Base-by-base conservation (phyloP, 2,329 filamentous ascomycete genomes). In the Achaetomium macrosporum region DNA sequence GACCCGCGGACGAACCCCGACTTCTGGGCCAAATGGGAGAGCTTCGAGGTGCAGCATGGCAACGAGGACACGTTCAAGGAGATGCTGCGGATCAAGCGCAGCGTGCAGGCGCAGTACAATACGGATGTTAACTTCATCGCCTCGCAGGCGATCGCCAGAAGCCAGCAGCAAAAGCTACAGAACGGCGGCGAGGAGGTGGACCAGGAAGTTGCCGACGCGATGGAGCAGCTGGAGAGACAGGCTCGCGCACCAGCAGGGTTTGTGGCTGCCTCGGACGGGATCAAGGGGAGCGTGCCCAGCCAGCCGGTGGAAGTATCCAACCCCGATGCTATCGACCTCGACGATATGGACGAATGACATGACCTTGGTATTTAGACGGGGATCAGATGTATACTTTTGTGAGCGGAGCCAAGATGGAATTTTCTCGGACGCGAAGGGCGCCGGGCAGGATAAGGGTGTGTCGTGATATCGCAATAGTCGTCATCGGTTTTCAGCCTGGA, bases 31-130 rank as follows among this genome's bases (percentile, higher is more conserved):
- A 95, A 92, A 68, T 99, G 93, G 93, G 93, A 99, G 70, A 79
- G 84, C 50, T 99, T 99, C 69, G 95, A 99, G 71, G 90, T 97
- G 19, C 88, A 95, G 68, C 93, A 99, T 66, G 93, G 93, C 59
- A 99, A 99, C 71, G 95, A 99, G 69, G 93, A 99, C 69, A 99
- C 95, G 0, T 99, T 95, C 78, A 96, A 96, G 75, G 93, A 99
- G 69, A 99, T 99, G 93, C 77, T 97, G 57, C 85, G 93, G 30
- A 90, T 99, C 76, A 99, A 97, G 78, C 79, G 93, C 67, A 96
- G 90, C 70, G 93, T 99, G 12, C 90, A 96, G 70, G 92, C 93
- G 49, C 89, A 96, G 73, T 99, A 95, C 77, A 97, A 97, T 66
- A 99, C 95, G 42, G 93, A 99, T 66, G 92, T 99, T 76, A 95